A percentile compares a stretch with the other conserved stretches of the same genome.
phyloP scores from a whole-genome alignment of 2,329 filamentous ascomycete species.

The Cucurbitaria berberidis region DNA sequence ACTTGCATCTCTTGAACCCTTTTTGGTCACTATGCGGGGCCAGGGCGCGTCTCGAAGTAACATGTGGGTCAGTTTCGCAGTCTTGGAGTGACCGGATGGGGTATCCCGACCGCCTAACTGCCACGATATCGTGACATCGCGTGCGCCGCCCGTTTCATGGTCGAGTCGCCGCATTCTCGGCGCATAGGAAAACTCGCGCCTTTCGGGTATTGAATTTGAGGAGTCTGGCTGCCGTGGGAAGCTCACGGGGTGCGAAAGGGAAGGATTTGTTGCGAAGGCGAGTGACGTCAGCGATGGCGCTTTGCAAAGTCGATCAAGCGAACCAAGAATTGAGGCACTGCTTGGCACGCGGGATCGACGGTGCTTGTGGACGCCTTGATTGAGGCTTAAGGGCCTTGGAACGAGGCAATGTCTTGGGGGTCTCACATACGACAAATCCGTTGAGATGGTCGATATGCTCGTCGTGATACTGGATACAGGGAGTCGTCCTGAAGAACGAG shows the following conservation, averaged over 20 bases:
- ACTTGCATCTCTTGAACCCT: too few species aligned
- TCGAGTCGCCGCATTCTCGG: background rate
- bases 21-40: too few species aligned
- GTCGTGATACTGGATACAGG: background rate
- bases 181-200: too few species aligned
- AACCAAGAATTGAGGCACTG: conserved; percentile 14
- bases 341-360: conserved; percentile 17
- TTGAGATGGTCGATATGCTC: background rate
- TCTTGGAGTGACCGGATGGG: too few species aligned
- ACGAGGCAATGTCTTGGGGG: conserved; percentile 7
- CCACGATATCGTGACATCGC: conserved; percentile 6
- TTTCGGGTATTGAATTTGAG: too few species aligned
- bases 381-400: conserved; percentile 8
- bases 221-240: too few species aligned
- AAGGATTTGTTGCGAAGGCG: background rate
- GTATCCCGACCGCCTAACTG: background rate
- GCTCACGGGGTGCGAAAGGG: too few species aligned
- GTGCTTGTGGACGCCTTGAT: conserved; percentile 14
- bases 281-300: conserved; percentile 15
- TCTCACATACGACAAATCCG: background rate
- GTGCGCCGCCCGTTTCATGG: background rate
- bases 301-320: background rate
- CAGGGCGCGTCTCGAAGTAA: too few species aligned
- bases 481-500: background rate
- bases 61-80: too few species aligned